Evolutionary conservation across 805 yeast species (phyloP), one percentile per base, ranked within the genome.

Genomic region (Ogataea nakhonphanomensis): DNA sequence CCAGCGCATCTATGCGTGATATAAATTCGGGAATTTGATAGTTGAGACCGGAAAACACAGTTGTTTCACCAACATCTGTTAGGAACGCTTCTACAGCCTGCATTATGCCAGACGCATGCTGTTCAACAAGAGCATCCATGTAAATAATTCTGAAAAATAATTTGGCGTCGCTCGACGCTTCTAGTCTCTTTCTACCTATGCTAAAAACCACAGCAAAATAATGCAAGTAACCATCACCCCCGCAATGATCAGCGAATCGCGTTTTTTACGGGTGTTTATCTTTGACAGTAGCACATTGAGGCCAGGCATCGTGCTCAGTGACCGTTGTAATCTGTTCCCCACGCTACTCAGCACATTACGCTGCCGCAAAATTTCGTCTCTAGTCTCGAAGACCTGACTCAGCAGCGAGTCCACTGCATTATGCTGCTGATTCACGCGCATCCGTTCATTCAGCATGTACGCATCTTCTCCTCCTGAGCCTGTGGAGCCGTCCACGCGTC

Each of bases 201-300:
- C 43, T 30, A 52, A 34, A 33, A 63, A 58, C 62, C 64, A 79
- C 37, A 90, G 61, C 9, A 86, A 59, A 32, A 91, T 54, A 21
- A 90, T 78, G 66, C 98, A 86, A 23, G 75, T 43, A 2, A 87
- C 72, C 23, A 90, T 81, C 37, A 93, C 73, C 3, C 72, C 51
- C 1, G 95, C 91, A 56, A 91, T 64, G n/a, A 91, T 83, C 22
- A 91, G 59, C 15, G 95, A 81, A 61, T 93, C 95, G 42, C 96
- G 78, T 66, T 81, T 85, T 62, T 90, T 82, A 55, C 98, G 74
- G 3, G 95, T 82, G 60, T 89, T 89, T 50, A 91, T 90, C 61
- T 82, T 84, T 8, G 81, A 67, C 23, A 91, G 77, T 40, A 91
- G 59, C 7, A 77, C 76, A 57, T 82, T 84, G 33, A 91, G 66